Conservation (phyloP, 495 filamentous ascomycete species). For the Tuber magnatum region DNA sequence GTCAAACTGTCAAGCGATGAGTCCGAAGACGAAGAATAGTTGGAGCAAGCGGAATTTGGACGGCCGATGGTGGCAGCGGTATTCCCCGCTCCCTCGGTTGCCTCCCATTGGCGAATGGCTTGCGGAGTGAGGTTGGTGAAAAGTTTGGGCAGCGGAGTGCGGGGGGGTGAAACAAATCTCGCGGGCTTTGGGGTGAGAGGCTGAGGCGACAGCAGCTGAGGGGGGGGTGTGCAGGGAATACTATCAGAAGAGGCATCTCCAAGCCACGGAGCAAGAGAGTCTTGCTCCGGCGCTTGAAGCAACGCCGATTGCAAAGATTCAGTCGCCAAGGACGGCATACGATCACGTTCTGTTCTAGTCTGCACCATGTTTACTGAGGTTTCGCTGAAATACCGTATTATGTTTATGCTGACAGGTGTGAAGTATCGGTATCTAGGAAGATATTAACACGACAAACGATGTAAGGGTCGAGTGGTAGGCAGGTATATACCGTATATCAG, state of each 20-base stretch:
- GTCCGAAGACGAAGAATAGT: constrained; percentile 61
- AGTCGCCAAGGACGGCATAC: not conserved
- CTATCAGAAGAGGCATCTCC: constrained; percentile 13
- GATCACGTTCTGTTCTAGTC: not conserved
- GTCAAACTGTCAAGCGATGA: constrained; percentile 60
- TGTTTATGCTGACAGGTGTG: not conserved
- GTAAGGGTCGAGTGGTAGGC: not conserved
- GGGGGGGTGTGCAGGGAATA: constrained; percentile 23
- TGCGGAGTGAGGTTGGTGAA: constrained; percentile 43
- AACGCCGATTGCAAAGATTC: not conserved
- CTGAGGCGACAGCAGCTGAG: constrained; percentile 38
- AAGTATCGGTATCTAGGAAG: not conserved
- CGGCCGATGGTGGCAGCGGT: constrained; percentile 47
- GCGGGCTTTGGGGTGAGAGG: constrained; percentile 37
- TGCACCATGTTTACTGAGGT: not conserved
- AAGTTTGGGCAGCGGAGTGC: constrained; percentile 57
- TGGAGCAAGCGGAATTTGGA: constrained; percentile 55
- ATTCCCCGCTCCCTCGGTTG: constrained; percentile 35
- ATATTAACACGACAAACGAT: constrained; percentile 2
- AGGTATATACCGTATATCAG: not conserved
- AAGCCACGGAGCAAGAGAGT: not conserved
- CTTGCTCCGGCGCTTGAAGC: not conserved
- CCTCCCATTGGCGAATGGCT: constrained; percentile 38
- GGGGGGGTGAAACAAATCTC: constrained; percentile 51
- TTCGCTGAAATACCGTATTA: not conserved